Conservation (phyloP, 768 basidiomycete species). For the Mycena belliarum region DNA sequence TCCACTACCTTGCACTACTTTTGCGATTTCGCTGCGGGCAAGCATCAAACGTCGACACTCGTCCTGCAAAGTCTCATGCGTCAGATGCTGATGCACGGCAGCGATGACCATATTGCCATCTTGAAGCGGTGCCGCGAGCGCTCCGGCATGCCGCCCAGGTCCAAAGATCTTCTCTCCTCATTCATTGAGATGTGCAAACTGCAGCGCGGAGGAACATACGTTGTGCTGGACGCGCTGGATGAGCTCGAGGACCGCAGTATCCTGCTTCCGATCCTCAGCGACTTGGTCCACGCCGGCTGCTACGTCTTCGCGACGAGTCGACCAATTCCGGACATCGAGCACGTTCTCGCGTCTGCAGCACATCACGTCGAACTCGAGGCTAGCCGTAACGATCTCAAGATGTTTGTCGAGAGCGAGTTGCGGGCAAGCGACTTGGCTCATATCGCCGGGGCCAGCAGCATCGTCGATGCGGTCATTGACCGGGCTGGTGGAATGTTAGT, state of each 20-base stretch:
- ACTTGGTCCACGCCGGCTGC: slow-evolving; percentile 1
- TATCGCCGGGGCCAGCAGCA: not conserved
- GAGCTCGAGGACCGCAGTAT: slow-evolving; percentile 13
- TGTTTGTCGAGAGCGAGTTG: slow-evolving; percentile 8
- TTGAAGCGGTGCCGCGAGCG: slow-evolving; percentile 15
- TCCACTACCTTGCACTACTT: slow-evolving; percentile 6
- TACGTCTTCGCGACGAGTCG: slow-evolving; percentile 14
- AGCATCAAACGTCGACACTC: not conserved
- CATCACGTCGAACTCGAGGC: slow-evolving; percentile 13
- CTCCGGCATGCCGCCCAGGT: slow-evolving; percentile 1
- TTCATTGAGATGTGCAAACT: slow-evolving; percentile 9
- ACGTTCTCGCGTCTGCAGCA: slow-evolving; percentile 1
- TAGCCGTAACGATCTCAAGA: slow-evolving; percentile 5
- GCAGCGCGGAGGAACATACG: not conserved
- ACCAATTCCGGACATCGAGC: slow-evolving; percentile 10
- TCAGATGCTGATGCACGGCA: slow-evolving; percentile 8
- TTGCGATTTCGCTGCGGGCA: slow-evolving; percentile 15
- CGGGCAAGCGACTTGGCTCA: slow-evolving; percentile 8
- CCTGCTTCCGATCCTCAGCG: slow-evolving; percentile 4
- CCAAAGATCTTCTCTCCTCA: slow-evolving; percentile 5
- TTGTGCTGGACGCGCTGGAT: slow-evolving; percentile 13
- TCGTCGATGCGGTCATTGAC: not conserved
- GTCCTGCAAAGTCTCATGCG: slow-evolving; percentile 7
- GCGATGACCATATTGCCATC: slow-evolving; percentile 3
- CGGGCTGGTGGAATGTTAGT: not conserved